These are phyloP conservation scores for Vachellia collinsii DNA, from an alignment of 306 rosid genomes.

Conservation along the genomic window DNA sequence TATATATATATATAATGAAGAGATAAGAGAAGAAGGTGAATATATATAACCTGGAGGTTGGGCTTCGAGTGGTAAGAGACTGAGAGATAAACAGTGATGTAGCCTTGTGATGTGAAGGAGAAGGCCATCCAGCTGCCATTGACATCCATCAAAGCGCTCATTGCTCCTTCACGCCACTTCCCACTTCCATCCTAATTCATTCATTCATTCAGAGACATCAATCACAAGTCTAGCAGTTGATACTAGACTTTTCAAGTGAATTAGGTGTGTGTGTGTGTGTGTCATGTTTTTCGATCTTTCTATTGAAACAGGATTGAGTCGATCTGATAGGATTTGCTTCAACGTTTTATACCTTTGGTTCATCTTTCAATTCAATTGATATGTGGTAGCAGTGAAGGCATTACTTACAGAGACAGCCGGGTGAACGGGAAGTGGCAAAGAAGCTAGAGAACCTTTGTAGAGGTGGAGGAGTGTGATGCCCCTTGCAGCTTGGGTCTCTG, in stretches of 20 bases:
- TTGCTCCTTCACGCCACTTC: constrained; percentile 58
- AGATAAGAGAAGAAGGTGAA: background rate
- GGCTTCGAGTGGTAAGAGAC: constrained; percentile 44
- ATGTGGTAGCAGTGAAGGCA: no score
- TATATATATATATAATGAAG: background rate
- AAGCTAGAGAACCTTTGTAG: constrained; percentile 10
- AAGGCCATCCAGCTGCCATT: constrained; percentile 2
- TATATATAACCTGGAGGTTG: constrained; percentile 33
- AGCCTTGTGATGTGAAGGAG: background rate
- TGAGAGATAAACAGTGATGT: constrained; percentile 38
- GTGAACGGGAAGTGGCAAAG: constrained; percentile 22
- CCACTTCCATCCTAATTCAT: constrained; percentile 46
- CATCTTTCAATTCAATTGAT: no score
- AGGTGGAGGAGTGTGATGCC: background rate
- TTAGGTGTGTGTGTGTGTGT: no score
- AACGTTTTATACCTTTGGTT: no score
- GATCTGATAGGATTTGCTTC: no score
- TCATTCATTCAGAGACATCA: background rate
- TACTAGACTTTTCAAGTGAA: no score
- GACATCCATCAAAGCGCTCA: constrained; percentile 47
- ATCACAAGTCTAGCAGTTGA: no score
- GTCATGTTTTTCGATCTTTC: no score
- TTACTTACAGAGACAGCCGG: background rate
- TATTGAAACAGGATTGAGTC: no score
- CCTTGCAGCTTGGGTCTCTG: background rate